Percentiles rank a stretch among this genome's conserved stretches.
Evolutionary conservation across 2,329 filamentous ascomycete species (phyloP).

Genomic region (Hymenoscyphus fructigenus): DNA sequence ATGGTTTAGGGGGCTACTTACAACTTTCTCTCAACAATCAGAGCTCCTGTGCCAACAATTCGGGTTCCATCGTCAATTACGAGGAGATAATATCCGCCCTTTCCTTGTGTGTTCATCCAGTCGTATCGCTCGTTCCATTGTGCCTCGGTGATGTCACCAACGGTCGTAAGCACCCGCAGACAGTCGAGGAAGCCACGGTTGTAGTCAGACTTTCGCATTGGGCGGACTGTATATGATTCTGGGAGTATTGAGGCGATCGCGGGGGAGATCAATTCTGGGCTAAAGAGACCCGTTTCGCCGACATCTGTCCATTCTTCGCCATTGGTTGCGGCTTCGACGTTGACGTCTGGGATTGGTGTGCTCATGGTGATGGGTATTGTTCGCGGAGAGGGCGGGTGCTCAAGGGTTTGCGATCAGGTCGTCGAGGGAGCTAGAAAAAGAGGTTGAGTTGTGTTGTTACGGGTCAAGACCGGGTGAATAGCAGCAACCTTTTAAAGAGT

Average conservation of each 20-base stretch:
- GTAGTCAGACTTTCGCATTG: conserved; percentile 77
- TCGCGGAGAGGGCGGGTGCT: neutral
- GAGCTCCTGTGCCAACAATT: conserved; percentile 85
- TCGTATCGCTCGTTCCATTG: conserved; percentile 79
- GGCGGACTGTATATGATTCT: conserved; percentile 77
- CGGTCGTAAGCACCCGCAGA: conserved; percentile 85
- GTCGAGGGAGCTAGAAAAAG: neutral
- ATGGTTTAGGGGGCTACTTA: conserved; percentile 44
- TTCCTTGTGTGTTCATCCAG: conserved; percentile 67
- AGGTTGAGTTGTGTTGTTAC: neutral
- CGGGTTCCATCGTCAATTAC: conserved; percentile 68
- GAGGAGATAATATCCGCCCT: conserved; percentile 78
- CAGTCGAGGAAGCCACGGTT: conserved; percentile 84
- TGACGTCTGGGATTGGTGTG: neutral
- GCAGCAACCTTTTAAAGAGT: conserved; percentile 2
- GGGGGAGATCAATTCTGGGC: conserved; percentile 72
- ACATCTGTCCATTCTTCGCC: conserved; percentile 30
- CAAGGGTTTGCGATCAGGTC: neutral
- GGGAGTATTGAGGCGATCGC: conserved; percentile 72
- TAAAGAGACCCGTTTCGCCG: conserved; percentile 67
- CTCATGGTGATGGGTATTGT: neutral
- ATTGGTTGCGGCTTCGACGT: conserved; percentile 8
- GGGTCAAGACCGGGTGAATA: conserved; percentile 9
- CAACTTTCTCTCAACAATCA: conserved; percentile 95
- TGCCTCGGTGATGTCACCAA: conserved; percentile 78